These are phyloP conservation scores for Vitis hybrid DNA, from an alignment of 177 flowering plant genomes.

Conservation along the genomic window DNA sequence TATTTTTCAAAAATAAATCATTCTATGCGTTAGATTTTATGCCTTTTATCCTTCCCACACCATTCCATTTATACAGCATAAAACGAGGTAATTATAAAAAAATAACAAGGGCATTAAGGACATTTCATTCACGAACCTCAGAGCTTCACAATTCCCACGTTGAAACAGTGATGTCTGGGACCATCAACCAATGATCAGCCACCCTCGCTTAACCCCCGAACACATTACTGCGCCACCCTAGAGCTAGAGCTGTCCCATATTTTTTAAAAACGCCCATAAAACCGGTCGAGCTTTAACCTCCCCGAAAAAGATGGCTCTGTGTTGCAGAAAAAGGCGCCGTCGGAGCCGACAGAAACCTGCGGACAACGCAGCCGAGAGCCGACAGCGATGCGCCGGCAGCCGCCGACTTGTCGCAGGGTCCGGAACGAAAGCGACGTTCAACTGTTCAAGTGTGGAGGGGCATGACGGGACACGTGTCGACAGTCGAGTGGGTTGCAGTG, in stretches of 20 bases:
- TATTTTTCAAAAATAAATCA: neutral
- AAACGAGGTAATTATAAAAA: too few species aligned
- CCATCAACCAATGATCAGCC: neutral
- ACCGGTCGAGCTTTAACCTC: conserved; percentile 4
- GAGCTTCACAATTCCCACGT: neutral
- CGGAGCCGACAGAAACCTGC: conserved; percentile 16
- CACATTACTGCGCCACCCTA: neutral
- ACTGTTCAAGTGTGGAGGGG: neutral
- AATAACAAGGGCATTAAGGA: neutral
- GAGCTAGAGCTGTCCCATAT: neutral
- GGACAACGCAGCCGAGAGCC: conserved; percentile 24
- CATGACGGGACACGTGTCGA: conserved; percentile 5
- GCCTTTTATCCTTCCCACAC: neutral
- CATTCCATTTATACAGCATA: accelerated
- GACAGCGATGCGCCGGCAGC: conserved; percentile 39
- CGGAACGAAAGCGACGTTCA: conserved; percentile 29
- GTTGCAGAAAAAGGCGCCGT: conserved; percentile 8
- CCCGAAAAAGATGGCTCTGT: neutral
- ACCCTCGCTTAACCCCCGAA: neutral
- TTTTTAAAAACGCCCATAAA: neutral
- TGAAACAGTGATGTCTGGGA: conserved; percentile 2
- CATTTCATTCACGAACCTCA: neutral
- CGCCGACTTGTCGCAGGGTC: conserved; percentile 27
- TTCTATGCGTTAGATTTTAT: too few species aligned
- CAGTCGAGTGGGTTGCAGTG: neutral